Evolutionary conservation across 2,329 filamentous ascomycete genomes (phyloP).

Genomic region (Sarocladiaceae sp.): DNA sequence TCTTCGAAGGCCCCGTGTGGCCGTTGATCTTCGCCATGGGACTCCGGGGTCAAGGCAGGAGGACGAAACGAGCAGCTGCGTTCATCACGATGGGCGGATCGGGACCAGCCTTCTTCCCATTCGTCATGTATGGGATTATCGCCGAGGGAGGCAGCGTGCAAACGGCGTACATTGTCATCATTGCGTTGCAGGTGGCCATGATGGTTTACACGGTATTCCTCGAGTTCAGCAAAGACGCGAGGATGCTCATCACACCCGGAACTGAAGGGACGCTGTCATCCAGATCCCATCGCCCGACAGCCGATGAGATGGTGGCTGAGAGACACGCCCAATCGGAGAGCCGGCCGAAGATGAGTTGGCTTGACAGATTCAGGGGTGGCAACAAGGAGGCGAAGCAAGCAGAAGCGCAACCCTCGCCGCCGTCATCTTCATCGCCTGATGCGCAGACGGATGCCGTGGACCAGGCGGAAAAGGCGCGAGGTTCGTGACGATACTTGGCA

Average conservation of each 20-base stretch:
- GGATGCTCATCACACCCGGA: slow-evolving; percentile 31
- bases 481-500: too few relatives aligned
- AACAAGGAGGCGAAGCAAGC: too few relatives aligned
- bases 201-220: slow-evolving; percentile 45
- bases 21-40: slow-evolving; percentile 76
- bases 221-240: slow-evolving; percentile 38
- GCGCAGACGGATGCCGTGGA: too few relatives aligned
- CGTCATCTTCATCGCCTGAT: too few relatives aligned
- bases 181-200: slow-evolving; percentile 42
- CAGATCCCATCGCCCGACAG: too few relatives aligned
- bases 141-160: slow-evolving; percentile 53
- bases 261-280: background rate
- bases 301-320: background rate
- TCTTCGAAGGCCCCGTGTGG: slow-evolving; percentile 78
- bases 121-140: slow-evolving; percentile 64
- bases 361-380: too few relatives aligned
- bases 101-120: slow-evolving; percentile 68
- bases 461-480: too few relatives aligned
- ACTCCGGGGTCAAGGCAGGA: slow-evolving; percentile 71
- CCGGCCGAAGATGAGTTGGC: too few relatives aligned
- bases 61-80: slow-evolving; percentile 72
- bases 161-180: slow-evolving; percentile 57
- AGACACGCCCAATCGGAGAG: too few relatives aligned
- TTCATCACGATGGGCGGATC: slow-evolving; percentile 71
- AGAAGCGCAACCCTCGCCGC: too few relatives aligned